Base-by-base conservation (phyloP, 331 rosid species). In the Arachis monticola region DNA sequence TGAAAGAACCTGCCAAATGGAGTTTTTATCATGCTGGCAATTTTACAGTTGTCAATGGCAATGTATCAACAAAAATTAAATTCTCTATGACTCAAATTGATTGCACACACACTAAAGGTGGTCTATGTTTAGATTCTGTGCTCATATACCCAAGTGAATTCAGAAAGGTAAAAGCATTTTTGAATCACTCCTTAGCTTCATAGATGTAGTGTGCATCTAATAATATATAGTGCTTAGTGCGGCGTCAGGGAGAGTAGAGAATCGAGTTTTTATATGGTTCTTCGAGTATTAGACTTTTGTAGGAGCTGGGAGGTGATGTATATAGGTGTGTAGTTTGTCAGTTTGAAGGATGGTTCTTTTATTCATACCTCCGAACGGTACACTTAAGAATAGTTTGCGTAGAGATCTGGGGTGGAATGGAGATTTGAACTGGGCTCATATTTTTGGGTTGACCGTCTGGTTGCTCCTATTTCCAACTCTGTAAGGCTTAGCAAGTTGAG, bases 71-170 rank as follows among this genome's bases (percentile, higher is more conserved):
- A 22, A 87, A 84, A 82, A 67, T 91, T 27, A 87, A 88, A 62
- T 82, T 88, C 82, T 87, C 91, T 0, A 87, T 91, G 90, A 89
- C 90, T 31, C 97, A 91, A 85, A 91, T 91, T 52, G 97, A 91
- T 81, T 91, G 97, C 69, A 91, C 97, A 1, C 94, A 91, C 77
- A 85, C 92, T 9, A 91, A 91, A 79, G 94, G 97, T 3, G 97
- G 97, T 6, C 90, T 91, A 27, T 91, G 97, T 85, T 62, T 91
- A 80, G 97, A 91, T 62, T 84, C 97, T 69, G 85, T 85, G 48
- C 65, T 85, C 32, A 61, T 91, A 69, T 81, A 56, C 73, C 97
- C 97, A 17, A 70, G 74, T 13, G 86, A 77, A 27, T 79, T 77
- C 68, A 51, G 50, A 72, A 86, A 83, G 85, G 80, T 80, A 50